phyloP scores from a whole-genome alignment of 2,329 filamentous ascomycete species.

The Lachnellula subtilissima region DNA sequence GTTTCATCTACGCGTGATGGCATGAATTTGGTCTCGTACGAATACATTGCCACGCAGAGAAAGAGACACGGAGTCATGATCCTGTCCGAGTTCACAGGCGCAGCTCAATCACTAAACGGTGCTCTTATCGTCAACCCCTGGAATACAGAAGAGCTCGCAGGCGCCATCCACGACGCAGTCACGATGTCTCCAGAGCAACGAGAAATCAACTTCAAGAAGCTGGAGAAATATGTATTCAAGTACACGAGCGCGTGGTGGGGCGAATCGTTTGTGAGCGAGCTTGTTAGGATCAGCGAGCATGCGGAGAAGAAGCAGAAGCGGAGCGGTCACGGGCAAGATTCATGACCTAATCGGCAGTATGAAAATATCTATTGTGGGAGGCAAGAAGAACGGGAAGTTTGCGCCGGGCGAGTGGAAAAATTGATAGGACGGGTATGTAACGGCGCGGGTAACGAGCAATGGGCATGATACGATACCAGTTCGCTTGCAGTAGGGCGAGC shows the following conservation, averaged over 20 bases:
- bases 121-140: constrained; percentile 95
- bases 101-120: constrained; percentile 89
- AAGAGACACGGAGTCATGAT: constrained; percentile 91
- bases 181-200: constrained; percentile 91
- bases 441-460: neutral
- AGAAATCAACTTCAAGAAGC: constrained; percentile 79
- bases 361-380: constrained; percentile 12
- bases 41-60: constrained; percentile 93
- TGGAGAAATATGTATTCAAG: constrained; percentile 94
- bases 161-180: constrained; percentile 91
- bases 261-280: constrained; percentile 81
- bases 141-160: constrained; percentile 94
- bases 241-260: constrained; percentile 99
- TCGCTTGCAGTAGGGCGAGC: neutral
- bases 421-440: neutral
- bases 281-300: constrained; percentile 40
- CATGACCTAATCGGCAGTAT: constrained; percentile 17
- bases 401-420: neutral
- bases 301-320: constrained; percentile 30
- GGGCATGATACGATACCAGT: neutral
- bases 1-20: constrained; percentile 95
- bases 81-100: constrained; percentile 92
- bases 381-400: constrained; percentile 5
- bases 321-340: constrained; percentile 10
- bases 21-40: constrained; percentile 98